Evolutionary conservation across 2,329 filamentous ascomycete genomes (phyloP), one percentile per base, ranked within the genome.

Genomic region (Dactylellina sp.): DNA sequence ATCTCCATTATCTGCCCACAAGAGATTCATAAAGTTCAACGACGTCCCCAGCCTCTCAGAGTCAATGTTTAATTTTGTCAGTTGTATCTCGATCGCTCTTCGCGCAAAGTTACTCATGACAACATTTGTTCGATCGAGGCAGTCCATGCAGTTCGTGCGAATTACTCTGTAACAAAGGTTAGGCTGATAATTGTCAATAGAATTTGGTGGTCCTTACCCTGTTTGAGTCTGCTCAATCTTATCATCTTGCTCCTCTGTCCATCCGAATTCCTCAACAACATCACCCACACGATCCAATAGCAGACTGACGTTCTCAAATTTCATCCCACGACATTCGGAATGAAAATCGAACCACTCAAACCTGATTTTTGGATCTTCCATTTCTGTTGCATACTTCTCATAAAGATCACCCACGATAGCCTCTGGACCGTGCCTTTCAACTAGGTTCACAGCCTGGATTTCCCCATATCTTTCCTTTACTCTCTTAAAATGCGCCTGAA

Each of bases 331-430:
- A 79, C 95, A 98, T 25, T 91, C 91, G 16, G 88, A 86, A 80
- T 98, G 95, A 78, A 99, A 99, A 79, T 99, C 95, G 78, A 98
- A 99, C 95, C 95, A 99, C 79, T 97, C 92, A 79, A 96, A 96
- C 0, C 84, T 85, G 11, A 95, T 82, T 7, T 83, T 80, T 1
- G 81, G 53, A 14, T 76, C 80, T 20, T 87, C 84, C 18, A 84
- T 80, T 44, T 86, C 84, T 6, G 89, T 84, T 0, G 91, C 85
- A 68, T 88, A 88, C 55, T 86, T 85, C 78, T 96, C 87, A 79
- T 92, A 99, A 37, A 89, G 85, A 60, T 89, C 86, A 2, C 93
- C 95, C 53, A 98, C 88, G 16, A 89, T 87, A 11, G 88, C 85
- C 81, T 99, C 95, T 0, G 89, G 89, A 0, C 91, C 91, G 78